phyloP scores from a whole-genome alignment of 768 basidiomycete species.

The Galerina sulciceps region DNA sequence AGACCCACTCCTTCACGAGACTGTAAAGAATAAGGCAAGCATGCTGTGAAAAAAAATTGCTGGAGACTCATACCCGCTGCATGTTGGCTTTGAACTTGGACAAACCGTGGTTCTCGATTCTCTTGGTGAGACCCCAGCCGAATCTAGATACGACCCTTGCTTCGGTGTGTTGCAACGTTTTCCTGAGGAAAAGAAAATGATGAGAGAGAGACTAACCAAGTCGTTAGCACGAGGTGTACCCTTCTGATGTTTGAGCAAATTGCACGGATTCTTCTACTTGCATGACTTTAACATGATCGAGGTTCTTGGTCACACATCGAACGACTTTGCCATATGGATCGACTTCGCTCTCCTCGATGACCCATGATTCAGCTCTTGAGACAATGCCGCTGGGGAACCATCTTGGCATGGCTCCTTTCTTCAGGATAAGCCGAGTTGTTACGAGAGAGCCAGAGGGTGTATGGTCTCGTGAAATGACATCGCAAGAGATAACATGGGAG shows the following conservation, averaged over 20 bases:
- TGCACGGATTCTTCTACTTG: slow-evolving; percentile 84
- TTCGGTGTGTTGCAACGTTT: slow-evolving; percentile 85
- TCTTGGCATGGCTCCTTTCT: slow-evolving; percentile 86
- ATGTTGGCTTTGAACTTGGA: slow-evolving; percentile 86
- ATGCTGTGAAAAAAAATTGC: background rate
- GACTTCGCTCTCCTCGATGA: slow-evolving; percentile 93
- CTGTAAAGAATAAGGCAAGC: slow-evolving; percentile 38
- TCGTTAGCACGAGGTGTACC: slow-evolving; percentile 47
- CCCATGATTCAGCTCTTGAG: slow-evolving; percentile 88
- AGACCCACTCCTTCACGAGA: slow-evolving; percentile 88
- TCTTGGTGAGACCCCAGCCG: slow-evolving; percentile 88
- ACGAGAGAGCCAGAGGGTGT: slow-evolving; percentile 75
- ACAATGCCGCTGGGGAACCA: slow-evolving; percentile 90
- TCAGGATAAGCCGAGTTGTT: slow-evolving; percentile 91
- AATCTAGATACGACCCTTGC: slow-evolving; percentile 87
- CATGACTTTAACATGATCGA: slow-evolving; percentile 95
- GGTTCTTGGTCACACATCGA: slow-evolving; percentile 81
- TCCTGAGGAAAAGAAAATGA: slow-evolving; percentile 40
- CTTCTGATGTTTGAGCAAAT: slow-evolving; percentile 69
- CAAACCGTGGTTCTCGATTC: slow-evolving; percentile 86
- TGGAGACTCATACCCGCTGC: slow-evolving; percentile 62
- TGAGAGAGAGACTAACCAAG: slow-evolving; percentile 1
- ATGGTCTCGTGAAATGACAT: slow-evolving; percentile 85
- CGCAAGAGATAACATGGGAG: slow-evolving; percentile 91
- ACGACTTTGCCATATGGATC: slow-evolving; percentile 82